phyloP scores from a whole-genome alignment of 257 asterid genomes.

The Paulownia fortunei region DNA sequence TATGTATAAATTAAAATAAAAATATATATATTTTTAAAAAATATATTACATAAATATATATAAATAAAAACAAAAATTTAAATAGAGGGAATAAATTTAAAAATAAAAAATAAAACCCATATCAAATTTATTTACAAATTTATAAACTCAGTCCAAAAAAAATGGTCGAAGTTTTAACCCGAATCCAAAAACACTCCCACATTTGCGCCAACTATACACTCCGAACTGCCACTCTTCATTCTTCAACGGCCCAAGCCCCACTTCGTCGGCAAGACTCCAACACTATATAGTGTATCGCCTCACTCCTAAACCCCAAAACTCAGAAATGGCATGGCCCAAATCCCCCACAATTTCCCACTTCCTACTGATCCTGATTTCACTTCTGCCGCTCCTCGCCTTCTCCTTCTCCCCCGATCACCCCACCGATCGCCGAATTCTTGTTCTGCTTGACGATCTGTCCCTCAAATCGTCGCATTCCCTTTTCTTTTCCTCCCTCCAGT shows the following conservation, averaged over 20 bases:
- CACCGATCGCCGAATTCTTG: conserved; percentile 70
- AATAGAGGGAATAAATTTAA: too few relatives aligned
- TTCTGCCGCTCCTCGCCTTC: conserved; percentile 44
- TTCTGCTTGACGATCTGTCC: conserved; percentile 72
- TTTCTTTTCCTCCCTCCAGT: conserved; percentile 59
- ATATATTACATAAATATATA: too few relatives aligned
- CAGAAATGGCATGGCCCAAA: conserved; percentile 43
- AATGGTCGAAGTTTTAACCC: too few relatives aligned
- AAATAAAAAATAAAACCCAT: too few relatives aligned
- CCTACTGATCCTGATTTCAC: conserved; percentile 39
- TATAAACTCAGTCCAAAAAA: too few relatives aligned
- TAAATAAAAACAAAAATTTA: too few relatives aligned
- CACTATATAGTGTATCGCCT: neutral
- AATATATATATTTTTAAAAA: too few relatives aligned
- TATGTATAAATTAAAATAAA: too few relatives aligned
- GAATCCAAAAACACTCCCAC: too few relatives aligned
- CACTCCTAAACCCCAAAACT: conserved; percentile 24
- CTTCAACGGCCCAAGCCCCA: neutral
- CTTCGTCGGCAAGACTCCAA: neutral
- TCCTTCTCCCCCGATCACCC: conserved; percentile 70
- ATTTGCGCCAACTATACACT: neutral
- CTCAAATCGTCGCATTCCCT: conserved; percentile 81
- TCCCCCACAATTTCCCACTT: conserved; percentile 28
- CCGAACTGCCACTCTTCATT: neutral
- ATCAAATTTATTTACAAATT: too few relatives aligned